Base-by-base conservation (phyloP, 179 eudicot genomes). In the Monotropa hypopitys region DNA sequence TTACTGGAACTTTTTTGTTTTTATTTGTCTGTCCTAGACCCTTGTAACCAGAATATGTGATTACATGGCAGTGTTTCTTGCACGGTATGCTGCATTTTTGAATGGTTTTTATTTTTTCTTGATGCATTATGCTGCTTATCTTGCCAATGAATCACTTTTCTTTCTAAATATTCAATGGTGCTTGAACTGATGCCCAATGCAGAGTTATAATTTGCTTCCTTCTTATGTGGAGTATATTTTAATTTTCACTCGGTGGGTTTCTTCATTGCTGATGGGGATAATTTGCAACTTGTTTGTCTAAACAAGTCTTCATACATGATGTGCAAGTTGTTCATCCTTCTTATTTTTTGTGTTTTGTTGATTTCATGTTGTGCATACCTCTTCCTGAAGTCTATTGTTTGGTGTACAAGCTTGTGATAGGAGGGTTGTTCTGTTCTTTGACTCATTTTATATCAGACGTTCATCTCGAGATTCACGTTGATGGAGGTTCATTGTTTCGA, bases 341-440 rank as follows among this genome's bases (percentile, higher is more conserved):
- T 33, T 18, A 56, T 73, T 54, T 53, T 3, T 33, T 32, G 21
- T 40, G 16, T 15, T 13, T 72, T 18, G 56, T 43, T 49, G 10
- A 49, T 35, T 16, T 47, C 38, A 50, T 49, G 67, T 28, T 2
- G 33, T 42, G 23, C 6, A 53, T 53, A 65, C 45, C n/a, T 47
- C 3, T 16, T 42, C 26, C 46, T 15, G 40, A 28, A 75, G 51
- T 42, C 8, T 74, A 12, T 26, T 28, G 50, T 59, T 11, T 72
- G 49, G 40, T 43, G 12, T 65, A 13, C 54, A 68, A 46, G 9
- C 59, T 49, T 16, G 68, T 20, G 46, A 28, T 49, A 54, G 15
- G 40, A 7, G 59, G 71, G 10, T 35, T 75, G 35, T 85, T 78
- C 75, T 79, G 69, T 81, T 74, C 87, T 82, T 76, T 89, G 65